phyloP scores from a whole-genome alignment of 768 basidiomycete species.

The Tulasnella sp. region DNA sequence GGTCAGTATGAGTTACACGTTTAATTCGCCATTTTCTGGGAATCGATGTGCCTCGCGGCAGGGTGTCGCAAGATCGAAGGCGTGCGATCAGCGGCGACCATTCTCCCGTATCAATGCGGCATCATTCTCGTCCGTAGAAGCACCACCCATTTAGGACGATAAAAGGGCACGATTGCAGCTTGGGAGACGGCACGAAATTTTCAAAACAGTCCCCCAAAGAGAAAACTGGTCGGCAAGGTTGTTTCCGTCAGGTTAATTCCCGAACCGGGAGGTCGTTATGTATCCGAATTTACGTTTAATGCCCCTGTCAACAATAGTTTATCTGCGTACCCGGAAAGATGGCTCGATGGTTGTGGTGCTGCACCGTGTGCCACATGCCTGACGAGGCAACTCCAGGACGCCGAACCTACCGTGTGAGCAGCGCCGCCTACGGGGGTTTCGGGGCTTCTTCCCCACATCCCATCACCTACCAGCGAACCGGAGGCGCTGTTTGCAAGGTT shows the following conservation, averaged over 20 bases:
- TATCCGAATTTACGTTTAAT: neutral
- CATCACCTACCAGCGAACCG: neutral
- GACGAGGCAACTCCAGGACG: neutral
- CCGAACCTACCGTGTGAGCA: constrained; percentile 9
- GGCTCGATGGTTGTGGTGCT: neutral
- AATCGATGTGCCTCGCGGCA: neutral
- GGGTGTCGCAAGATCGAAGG: neutral
- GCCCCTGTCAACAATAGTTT: neutral
- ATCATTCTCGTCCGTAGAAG: neutral
- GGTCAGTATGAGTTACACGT: constrained; percentile 3
- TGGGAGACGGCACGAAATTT: neutral
- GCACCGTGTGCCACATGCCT: neutral
- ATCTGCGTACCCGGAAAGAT: neutral
- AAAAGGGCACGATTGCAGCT: neutral
- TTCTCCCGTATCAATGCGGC: neutral
- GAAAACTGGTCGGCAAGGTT: neutral
- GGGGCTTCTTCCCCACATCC: neutral
- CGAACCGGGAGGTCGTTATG: neutral
- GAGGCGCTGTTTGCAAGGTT: neutral
- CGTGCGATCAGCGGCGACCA: neutral
- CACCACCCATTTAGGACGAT: neutral
- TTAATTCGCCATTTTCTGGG: neutral
- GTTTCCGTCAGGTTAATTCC: constrained; percentile 14
- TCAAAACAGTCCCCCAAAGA: neutral
- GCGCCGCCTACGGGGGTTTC: neutral